These are phyloP conservation scores for Earliella scabrosa DNA, from an alignment of 1,284 basidiomycete genomes.

Conservation along the genomic window DNA sequence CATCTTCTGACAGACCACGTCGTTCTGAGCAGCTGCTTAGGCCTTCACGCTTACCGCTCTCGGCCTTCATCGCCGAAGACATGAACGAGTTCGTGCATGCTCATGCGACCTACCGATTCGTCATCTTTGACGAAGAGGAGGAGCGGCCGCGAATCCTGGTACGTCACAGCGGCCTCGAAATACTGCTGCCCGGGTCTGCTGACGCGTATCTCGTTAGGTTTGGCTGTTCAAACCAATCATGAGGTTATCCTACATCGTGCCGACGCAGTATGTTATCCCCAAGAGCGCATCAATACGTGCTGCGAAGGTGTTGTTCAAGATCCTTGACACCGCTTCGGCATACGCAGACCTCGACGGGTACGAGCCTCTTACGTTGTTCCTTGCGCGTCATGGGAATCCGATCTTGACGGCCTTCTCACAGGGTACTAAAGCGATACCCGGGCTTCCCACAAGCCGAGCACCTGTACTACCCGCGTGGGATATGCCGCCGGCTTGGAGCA, in stretches of 20 bases:
- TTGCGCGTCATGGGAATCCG: background rate
- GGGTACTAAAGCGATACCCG: slow-evolving; percentile 56
- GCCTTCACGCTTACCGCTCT: slow-evolving; percentile 68
- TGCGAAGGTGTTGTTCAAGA: slow-evolving; percentile 78
- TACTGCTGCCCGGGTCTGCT: background rate
- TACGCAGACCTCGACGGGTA: slow-evolving; percentile 46
- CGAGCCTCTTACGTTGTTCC: slow-evolving; percentile 47
- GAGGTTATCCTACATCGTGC: slow-evolving; percentile 70
- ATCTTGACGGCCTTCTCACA: slow-evolving; percentile 3
- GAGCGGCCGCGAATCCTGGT: slow-evolving; percentile 80
- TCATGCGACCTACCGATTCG: slow-evolving; percentile 88
- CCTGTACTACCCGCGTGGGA: slow-evolving; percentile 73
- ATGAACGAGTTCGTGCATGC: slow-evolving; percentile 88
- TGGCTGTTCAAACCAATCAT: slow-evolving; percentile 93
- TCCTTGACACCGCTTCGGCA: slow-evolving; percentile 59
- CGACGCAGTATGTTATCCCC: slow-evolving; percentile 59
- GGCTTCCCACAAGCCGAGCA: slow-evolving; percentile 86
- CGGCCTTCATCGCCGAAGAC: slow-evolving; percentile 84
- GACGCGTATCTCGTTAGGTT: slow-evolving; percentile 48
- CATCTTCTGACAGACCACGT: slow-evolving; percentile 2
- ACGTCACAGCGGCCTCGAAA: slow-evolving; percentile 29
- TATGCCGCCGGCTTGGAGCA: slow-evolving; percentile 69
- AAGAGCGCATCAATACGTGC: slow-evolving; percentile 65
- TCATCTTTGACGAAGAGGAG: slow-evolving; percentile 82
- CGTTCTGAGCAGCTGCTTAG: slow-evolving; percentile 39